phyloP scores from a whole-genome alignment of 495 filamentous ascomycete species.

The Penicillium manginii region DNA sequence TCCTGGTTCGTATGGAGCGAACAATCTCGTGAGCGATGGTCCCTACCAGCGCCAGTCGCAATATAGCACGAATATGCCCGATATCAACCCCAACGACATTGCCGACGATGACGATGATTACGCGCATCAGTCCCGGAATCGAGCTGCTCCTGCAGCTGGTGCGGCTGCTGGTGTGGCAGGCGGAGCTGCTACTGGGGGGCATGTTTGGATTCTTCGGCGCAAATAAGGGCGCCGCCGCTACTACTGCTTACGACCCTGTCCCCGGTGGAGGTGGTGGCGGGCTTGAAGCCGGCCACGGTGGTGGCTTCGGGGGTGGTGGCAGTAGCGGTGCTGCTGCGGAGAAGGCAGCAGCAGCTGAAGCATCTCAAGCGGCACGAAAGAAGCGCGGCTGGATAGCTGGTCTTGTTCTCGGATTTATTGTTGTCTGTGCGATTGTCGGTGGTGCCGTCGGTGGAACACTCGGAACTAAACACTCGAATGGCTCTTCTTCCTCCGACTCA shows the following conservation, averaged over 20 bases:
- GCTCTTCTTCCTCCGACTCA: conserved; percentile 11
- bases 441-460: conserved; percentile 77
- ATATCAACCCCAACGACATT: conserved; percentile 78
- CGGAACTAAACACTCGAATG: conserved; percentile 45
- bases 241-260: conserved; percentile 56
- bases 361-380: conserved; percentile 58
- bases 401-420: conserved; percentile 59
- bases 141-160: conserved; percentile 47
- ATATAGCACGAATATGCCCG: conserved; percentile 56
- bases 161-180: conserved; percentile 54
- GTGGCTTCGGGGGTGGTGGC: background rate
- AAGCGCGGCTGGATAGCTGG: conserved; percentile 73
- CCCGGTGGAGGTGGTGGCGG: conserved; percentile 34
- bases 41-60: conserved; percentile 65
- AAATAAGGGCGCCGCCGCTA: conserved; percentile 40
- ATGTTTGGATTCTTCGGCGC: conserved; percentile 46
- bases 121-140: conserved; percentile 39
- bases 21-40: conserved; percentile 46
- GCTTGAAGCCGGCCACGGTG: conserved; percentile 9
- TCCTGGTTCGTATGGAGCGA: conserved; percentile 35
- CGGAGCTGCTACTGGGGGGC: conserved; percentile 59
- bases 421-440: conserved; percentile 75
- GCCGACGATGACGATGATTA: conserved; percentile 86
- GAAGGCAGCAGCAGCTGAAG: conserved; percentile 48
- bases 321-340: conserved; percentile 40